Evolutionary conservation across 345 rosid species (phyloP).

Genomic region (Hirschfeldia incana): DNA sequence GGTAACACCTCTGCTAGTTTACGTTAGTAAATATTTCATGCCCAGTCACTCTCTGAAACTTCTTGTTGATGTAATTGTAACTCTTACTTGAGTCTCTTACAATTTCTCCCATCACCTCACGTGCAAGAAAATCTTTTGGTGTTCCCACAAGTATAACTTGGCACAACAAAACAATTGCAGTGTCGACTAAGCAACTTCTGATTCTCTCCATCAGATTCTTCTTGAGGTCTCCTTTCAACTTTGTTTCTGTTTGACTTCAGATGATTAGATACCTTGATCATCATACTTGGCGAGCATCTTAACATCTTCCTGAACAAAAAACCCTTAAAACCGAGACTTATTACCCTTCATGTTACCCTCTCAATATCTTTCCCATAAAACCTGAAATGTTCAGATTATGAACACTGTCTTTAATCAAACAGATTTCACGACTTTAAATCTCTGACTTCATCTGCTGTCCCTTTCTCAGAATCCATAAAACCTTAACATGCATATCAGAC

Average conservation of each 20-base stretch:
- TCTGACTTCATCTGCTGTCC: neutral
- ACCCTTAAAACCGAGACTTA: neutral
- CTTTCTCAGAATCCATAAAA: neutral
- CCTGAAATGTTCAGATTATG: neutral
- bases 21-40: neutral
- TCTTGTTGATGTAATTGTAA: neutral
- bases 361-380: neutral
- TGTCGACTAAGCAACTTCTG: neutral
- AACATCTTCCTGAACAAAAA: neutral
- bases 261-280: neutral
- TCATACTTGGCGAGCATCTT: neutral
- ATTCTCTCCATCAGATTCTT: neutral
- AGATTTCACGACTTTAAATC: neutral
- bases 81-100: neutral
- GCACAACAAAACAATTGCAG: neutral
- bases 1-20: neutral
- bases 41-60: neutral
- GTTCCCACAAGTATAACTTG: neutral
- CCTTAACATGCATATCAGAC: neutral
- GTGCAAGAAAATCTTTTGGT: neutral
- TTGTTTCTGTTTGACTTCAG: neutral
- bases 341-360: neutral
- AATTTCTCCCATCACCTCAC: neutral
- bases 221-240: neutral
- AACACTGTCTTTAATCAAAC: neutral